These are phyloP conservation scores for Arctium minus DNA, from an alignment of 129 eudicot species.

Conservation along the genomic window DNA sequence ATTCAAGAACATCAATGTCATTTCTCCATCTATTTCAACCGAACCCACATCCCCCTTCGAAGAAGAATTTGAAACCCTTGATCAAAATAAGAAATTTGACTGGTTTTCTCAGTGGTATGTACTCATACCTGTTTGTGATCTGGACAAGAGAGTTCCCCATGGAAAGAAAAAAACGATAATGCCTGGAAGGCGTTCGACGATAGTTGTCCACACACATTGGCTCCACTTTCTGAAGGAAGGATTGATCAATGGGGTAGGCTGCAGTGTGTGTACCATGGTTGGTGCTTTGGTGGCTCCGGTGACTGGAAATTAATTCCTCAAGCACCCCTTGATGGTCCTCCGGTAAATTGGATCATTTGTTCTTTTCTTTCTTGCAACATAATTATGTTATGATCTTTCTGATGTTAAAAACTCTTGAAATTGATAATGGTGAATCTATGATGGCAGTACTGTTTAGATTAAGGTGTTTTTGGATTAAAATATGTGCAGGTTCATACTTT, in stretches of 20 bases:
- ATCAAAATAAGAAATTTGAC: slow-evolving; percentile 49
- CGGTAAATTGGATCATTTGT: slow-evolving; percentile 29
- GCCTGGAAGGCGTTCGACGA: slow-evolving; percentile 89
- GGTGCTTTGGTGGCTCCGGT: slow-evolving; percentile 90
- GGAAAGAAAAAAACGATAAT: slow-evolving; percentile 59
- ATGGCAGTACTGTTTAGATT: background rate
- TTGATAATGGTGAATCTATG: background rate
- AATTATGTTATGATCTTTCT: no score
- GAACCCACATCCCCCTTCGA: slow-evolving; percentile 23
- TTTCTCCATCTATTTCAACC: slow-evolving; percentile 34
- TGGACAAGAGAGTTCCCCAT: slow-evolving; percentile 72
- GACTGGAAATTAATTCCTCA: slow-evolving; percentile 81
- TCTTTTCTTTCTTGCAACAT: background rate
- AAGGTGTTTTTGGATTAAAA: background rate
- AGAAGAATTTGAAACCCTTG: slow-evolving; percentile 32
- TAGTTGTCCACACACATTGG: slow-evolving; percentile 73
- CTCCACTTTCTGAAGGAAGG: slow-evolving; percentile 87
- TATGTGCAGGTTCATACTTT: slow-evolving; percentile 62
- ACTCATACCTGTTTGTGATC: slow-evolving; percentile 60
- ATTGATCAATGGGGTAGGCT: slow-evolving; percentile 89
- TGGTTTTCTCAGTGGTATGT: slow-evolving; percentile 86
- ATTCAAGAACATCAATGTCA: slow-evolving; percentile 36
- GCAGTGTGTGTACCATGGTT: slow-evolving; percentile 95
- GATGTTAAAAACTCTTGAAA: background rate
- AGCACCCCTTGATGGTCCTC: slow-evolving; percentile 88